Percentiles rank a stretch among this genome's conserved stretches.
Conservation (phyloP, 768 basidiomycete species). For the Pleurotus cornucopiae region DNA sequence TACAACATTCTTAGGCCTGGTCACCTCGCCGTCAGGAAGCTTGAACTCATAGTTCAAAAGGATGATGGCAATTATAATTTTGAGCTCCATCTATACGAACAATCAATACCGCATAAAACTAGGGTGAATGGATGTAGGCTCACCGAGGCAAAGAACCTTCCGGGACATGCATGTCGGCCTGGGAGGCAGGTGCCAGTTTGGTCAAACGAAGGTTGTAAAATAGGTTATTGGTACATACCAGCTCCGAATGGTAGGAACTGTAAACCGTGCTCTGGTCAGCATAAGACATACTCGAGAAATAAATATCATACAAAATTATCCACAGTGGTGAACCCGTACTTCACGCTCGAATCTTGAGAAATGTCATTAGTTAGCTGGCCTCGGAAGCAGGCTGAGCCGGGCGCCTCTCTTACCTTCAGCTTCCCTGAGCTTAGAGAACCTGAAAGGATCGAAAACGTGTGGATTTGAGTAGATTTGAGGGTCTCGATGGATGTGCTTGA, state of each 20-base stretch:
- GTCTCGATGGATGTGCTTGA: slow-evolving; percentile 30
- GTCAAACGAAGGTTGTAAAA: background rate
- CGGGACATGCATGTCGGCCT: slow-evolving; percentile 28
- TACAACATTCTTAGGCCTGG: slow-evolving; percentile 24
- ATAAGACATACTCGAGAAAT: too few species aligned
- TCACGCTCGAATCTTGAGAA: slow-evolving; percentile 18
- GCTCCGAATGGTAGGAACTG: slow-evolving; percentile 37
- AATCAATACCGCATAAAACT: too few species aligned
- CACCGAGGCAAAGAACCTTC: background rate
- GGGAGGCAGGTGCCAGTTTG: background rate
- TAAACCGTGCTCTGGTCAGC: slow-evolving; percentile 3
- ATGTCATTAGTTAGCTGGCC: background rate
- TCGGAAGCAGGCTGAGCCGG: background rate
- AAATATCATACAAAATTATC: too few species aligned
- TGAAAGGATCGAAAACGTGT: slow-evolving; percentile 29
- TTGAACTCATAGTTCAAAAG: slow-evolving; percentile 29
- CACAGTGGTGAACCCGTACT: slow-evolving; percentile 29
- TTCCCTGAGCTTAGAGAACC: slow-evolving; percentile 30
- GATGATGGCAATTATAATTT: slow-evolving; percentile 31
- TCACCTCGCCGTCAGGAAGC: slow-evolving; percentile 18
- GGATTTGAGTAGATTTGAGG: slow-evolving; percentile 30
- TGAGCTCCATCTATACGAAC: slow-evolving; percentile 26
- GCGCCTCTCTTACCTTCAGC: slow-evolving; percentile 10
- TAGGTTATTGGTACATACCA: slow-evolving; percentile 16
- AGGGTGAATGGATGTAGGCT: background rate